These are phyloP conservation scores for Emmonsiellopsis sp. DNA, from an alignment of 2,329 filamentous ascomycete genomes.

Conservation along the genomic window DNA sequence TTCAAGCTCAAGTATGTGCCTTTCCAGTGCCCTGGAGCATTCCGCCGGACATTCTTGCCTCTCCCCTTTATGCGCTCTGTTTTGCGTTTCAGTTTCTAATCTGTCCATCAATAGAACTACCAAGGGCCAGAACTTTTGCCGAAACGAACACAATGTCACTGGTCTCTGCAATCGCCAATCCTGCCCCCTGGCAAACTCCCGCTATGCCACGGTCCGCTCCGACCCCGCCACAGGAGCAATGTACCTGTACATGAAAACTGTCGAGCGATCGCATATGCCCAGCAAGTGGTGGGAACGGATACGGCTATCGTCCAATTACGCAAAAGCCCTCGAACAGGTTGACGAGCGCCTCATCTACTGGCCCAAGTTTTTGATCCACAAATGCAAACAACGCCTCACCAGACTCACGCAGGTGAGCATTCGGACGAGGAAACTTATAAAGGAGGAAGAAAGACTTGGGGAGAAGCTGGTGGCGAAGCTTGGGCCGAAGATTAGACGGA, in stretches of 20 bases:
- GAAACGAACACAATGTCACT: constrained; percentile 84
- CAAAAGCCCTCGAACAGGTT: constrained; percentile 77
- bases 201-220: constrained; percentile 84
- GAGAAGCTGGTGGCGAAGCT: constrained; percentile 82
- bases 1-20: constrained; percentile 76
- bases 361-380: constrained; percentile 86
- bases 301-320: constrained; percentile 82
- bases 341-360: constrained; percentile 84
- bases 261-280: constrained; percentile 79
- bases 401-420: constrained; percentile 87
- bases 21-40: not conserved
- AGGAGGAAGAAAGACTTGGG: constrained; percentile 80
- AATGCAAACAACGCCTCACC: constrained; percentile 93
- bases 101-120: constrained; percentile 49
- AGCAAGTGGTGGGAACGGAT: constrained; percentile 92
- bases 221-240: constrained; percentile 70
- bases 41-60: not conserved
- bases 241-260: constrained; percentile 95
- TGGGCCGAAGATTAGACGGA: constrained; percentile 76
- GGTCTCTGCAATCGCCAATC: constrained; percentile 79
- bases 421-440: constrained; percentile 63
- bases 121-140: constrained; percentile 85
- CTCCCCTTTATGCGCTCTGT: not conserved
- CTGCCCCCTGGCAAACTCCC: constrained; percentile 81
- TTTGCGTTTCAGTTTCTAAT: constrained; percentile 4